Percentiles rank a stretch among this genome's conserved stretches.
phyloP scores from a whole-genome alignment of 495 filamentous ascomycete genomes.

The Xylaria palmicola region DNA sequence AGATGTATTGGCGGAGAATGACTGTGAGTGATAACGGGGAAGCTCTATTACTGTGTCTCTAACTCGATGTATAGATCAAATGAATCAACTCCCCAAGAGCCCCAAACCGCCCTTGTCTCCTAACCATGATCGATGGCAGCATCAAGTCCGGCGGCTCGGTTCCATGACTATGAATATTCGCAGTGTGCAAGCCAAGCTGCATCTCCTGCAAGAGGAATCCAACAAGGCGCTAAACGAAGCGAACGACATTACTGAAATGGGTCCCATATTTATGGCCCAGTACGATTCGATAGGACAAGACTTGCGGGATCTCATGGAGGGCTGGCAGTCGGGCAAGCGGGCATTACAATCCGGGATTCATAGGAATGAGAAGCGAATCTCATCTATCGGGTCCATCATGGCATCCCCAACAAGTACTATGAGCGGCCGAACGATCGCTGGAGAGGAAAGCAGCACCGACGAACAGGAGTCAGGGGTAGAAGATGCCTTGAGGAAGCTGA shows the following conservation, averaged over 20 bases:
- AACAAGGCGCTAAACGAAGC: constrained; percentile 71
- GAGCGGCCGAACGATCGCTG: constrained; percentile 80
- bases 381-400: constrained; percentile 63
- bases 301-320: constrained; percentile 75
- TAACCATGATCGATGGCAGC: constrained; percentile 73
- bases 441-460: constrained; percentile 60
- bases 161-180: constrained; percentile 87
- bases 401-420: constrained; percentile 77
- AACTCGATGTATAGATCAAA: constrained; percentile 50
- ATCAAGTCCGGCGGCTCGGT: constrained; percentile 81
- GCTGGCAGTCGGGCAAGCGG: constrained; percentile 86
- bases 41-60: background rate
- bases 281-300: constrained; percentile 94
- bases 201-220: constrained; percentile 86
- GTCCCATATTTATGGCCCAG: constrained; percentile 73
- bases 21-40: constrained; percentile 57
- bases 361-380: constrained; percentile 65
- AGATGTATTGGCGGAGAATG: constrained; percentile 74
- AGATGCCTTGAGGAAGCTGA: constrained; percentile 74
- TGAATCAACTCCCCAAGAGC: constrained; percentile 55
- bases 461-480: constrained; percentile 27
- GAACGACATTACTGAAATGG: constrained; percentile 70
- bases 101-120: constrained; percentile 71
- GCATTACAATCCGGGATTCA: constrained; percentile 74
- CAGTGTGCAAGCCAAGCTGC: constrained; percentile 91